These are phyloP conservation scores for Pichia californica DNA, from an alignment of 805 yeast genomes.

Conservation along the genomic window DNA sequence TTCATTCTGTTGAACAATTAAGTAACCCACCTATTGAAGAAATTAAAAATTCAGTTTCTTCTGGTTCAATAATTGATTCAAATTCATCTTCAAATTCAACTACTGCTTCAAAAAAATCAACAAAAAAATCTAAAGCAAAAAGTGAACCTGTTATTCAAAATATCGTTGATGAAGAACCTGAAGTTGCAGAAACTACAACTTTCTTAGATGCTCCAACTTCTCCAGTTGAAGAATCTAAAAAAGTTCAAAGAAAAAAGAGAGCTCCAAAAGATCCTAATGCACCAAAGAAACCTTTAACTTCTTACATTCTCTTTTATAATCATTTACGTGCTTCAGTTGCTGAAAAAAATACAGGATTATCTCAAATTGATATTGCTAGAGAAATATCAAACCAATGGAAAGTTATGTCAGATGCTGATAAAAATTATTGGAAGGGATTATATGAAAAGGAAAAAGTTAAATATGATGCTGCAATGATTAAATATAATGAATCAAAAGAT, in stretches of 20 bases:
- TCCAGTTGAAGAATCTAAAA: constrained; percentile 25
- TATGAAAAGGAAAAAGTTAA: constrained; percentile 40
- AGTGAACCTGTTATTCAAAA: too few species aligned
- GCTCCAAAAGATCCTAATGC: constrained; percentile 77
- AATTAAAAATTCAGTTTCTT: too few species aligned
- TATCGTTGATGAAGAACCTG: too few species aligned
- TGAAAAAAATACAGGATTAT: constrained; percentile 64
- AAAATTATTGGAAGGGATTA: constrained; percentile 61
- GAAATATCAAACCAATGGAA: constrained; percentile 79
- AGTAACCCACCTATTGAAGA: neutral
- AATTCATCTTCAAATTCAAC: too few species aligned
- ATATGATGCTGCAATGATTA: constrained; percentile 27
- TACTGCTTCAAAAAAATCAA: neutral
- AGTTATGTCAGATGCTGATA: constrained; percentile 59
- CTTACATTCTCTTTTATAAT: constrained; percentile 73
- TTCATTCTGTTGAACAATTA: constrained; percentile 34
- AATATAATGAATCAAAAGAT: constrained; percentile 17
- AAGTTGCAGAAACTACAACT: neutral
- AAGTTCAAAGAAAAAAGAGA: constrained; percentile 43
- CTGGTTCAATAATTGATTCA: too few species aligned
- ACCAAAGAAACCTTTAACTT: constrained; percentile 90
- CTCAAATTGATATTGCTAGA: constrained; percentile 72
- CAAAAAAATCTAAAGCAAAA: neutral
- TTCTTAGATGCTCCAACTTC: neutral
- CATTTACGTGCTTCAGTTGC: constrained; percentile 65